These are phyloP conservation scores for Magnusiomyces starmeri DNA, from an alignment of 1,139 yeast species.

Conservation along the genomic window DNA sequence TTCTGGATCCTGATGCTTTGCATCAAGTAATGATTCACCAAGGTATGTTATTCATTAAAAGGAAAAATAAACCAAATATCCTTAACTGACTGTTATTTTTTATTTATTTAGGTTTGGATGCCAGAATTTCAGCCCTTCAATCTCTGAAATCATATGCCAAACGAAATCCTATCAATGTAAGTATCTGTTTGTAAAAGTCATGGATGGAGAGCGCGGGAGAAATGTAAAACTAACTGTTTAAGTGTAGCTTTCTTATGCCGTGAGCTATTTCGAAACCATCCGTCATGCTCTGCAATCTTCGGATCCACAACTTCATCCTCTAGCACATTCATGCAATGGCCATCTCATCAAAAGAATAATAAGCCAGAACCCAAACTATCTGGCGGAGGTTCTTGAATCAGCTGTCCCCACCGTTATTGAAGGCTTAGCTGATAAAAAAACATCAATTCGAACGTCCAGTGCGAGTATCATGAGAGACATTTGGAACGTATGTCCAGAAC, in stretches of 20 bases:
- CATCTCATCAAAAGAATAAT: constrained; percentile 71
- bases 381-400: constrained; percentile 43
- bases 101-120: constrained; percentile 10
- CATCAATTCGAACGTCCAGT: constrained; percentile 43
- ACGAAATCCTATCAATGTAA: constrained; percentile 51
- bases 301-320: constrained; percentile 39
- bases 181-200: constrained; percentile 8
- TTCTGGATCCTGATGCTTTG: not conserved
- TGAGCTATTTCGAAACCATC: constrained; percentile 46
- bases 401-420: constrained; percentile 54
- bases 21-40: not conserved
- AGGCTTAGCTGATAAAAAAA: constrained; percentile 45
- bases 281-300: constrained; percentile 41
- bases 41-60: not conserved
- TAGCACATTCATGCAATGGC: constrained; percentile 61
- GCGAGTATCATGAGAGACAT: constrained; percentile 54
- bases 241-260: constrained; percentile 27
- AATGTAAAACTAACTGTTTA: constrained; percentile 41
- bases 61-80: not conserved
- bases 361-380: constrained; percentile 56
- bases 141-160: constrained; percentile 64
- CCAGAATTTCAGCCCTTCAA: constrained; percentile 40
- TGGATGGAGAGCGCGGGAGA: too few species aligned
- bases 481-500: constrained; percentile 56
- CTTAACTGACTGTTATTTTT: not conserved